Percentiles rank a stretch among this genome's conserved stretches.
Evolutionary conservation across 2,329 filamentous ascomycete species (phyloP).

Genomic region (Fonsecaea nubica): DNA sequence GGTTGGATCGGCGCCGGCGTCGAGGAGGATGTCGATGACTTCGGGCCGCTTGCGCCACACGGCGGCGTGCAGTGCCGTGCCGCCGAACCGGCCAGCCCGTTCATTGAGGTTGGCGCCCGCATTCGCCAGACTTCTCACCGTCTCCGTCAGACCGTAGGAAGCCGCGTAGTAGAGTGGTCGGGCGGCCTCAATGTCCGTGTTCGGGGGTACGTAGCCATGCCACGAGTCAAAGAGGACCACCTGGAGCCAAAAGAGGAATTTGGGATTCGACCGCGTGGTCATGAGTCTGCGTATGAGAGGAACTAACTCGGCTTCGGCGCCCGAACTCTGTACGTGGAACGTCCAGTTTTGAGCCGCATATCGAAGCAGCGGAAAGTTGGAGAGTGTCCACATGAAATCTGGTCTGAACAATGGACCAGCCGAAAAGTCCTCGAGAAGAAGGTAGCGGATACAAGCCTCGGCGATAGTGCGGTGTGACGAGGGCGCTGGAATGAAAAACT

Average conservation of each 20-base stretch:
- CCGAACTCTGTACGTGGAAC: slow-evolving; percentile 28
- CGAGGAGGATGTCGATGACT: slow-evolving; percentile 25
- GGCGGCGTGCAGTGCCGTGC: slow-evolving; percentile 32
- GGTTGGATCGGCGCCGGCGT: slow-evolving; percentile 27
- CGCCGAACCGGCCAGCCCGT: slow-evolving; percentile 31
- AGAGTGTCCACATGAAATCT: slow-evolving; percentile 16
- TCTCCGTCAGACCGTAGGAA: slow-evolving; percentile 32
- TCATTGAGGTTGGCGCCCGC: slow-evolving; percentile 25
- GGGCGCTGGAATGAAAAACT: slow-evolving; percentile 24
- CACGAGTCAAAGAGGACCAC: slow-evolving; percentile 30
- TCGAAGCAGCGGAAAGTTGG: slow-evolving; percentile 23
- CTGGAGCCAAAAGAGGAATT: slow-evolving; percentile 35
- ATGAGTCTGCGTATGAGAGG: slow-evolving; percentile 29
- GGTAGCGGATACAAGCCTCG: slow-evolving; percentile 28
- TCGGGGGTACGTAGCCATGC: slow-evolving; percentile 26
- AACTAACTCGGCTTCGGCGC: slow-evolving; percentile 25
- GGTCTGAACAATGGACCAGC: slow-evolving; percentile 16
- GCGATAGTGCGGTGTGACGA: slow-evolving; percentile 29
- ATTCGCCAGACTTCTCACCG: slow-evolving; percentile 23
- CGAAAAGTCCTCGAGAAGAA: slow-evolving; percentile 30
- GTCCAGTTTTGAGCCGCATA: slow-evolving; percentile 33
- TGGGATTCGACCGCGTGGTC: slow-evolving; percentile 21
- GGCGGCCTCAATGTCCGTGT: slow-evolving; percentile 15
- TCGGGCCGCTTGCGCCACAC: slow-evolving; percentile 29
- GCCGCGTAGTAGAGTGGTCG: slow-evolving; percentile 31